Conservation (phyloP, 805 yeast genomes). For the Spathaspora hagerdaliae region DNA sequence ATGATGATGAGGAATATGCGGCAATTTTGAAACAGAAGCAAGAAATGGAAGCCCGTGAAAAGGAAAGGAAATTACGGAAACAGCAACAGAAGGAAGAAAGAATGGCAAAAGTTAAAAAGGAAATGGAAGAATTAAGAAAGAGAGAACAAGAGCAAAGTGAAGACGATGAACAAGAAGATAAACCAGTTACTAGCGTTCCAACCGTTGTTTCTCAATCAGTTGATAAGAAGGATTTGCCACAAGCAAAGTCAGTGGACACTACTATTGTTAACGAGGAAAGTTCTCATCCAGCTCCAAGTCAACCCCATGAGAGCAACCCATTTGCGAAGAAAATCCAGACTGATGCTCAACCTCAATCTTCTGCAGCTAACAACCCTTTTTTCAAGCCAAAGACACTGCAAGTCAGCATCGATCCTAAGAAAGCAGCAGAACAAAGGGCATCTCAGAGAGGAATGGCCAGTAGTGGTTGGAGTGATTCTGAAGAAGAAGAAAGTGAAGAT, state of each 20-base stretch:
- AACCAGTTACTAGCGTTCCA: conserved; percentile 16
- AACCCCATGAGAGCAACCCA: conserved; percentile 44
- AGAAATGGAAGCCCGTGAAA: conserved; percentile 41
- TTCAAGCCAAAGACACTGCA: conserved; percentile 41
- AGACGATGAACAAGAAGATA: conserved; percentile 30
- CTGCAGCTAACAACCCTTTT: conserved; percentile 44
- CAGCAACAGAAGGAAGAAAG: conserved; percentile 58
- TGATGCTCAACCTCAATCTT: not conserved
- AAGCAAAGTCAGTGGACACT: not conserved
- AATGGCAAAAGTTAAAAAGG: conserved; percentile 52
- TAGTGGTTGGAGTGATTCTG: conserved; percentile 46
- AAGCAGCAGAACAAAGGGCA: conserved; percentile 67
- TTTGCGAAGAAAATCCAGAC: conserved; percentile 35
- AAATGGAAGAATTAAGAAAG: conserved; percentile 51
- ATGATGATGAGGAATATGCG: conserved; percentile 46
- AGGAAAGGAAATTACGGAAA: conserved; percentile 45
- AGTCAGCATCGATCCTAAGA: conserved; percentile 46
- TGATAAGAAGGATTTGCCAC: not conserved
- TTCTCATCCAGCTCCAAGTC: conserved; percentile 7
- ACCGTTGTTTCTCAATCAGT: conserved; percentile 15
- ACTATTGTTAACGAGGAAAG: conserved; percentile 1
- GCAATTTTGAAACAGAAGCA: conserved; percentile 43
- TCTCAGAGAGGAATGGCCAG: conserved; percentile 58
- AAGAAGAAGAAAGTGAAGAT: conserved; percentile 44
- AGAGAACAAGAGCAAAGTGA: conserved; percentile 21